Percentiles rank a stretch among this genome's conserved stretches.
These are phyloP conservation scores for Actinomucor elegans DNA, from an alignment of 371 early-diverging fungal genomes.

Conservation along the genomic window DNA sequence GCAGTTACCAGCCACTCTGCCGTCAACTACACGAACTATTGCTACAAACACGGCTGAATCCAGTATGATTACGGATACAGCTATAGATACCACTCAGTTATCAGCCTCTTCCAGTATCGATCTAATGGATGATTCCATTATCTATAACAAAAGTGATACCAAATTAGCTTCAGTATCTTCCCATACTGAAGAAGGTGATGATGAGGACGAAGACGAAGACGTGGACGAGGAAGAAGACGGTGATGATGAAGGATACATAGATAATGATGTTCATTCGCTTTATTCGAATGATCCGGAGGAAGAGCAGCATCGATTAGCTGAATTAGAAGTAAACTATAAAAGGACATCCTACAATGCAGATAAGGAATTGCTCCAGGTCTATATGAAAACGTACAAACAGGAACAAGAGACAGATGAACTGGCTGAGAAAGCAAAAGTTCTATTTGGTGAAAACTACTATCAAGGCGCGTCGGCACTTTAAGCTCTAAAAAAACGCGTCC, in stretches of 20 bases:
- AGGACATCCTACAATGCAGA: background rate
- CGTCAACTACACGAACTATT: background rate
- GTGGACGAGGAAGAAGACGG: slow-evolving; percentile 2
- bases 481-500: background rate
- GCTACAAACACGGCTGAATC: background rate
- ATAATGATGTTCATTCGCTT: slow-evolving; percentile 5
- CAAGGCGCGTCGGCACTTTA: background rate
- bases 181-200: slow-evolving; percentile 2
- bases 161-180: background rate
- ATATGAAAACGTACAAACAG: slow-evolving; percentile 1
- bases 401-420: slow-evolving; percentile 4
- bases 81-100: too few species aligned
- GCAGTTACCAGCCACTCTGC: background rate
- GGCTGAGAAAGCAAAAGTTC: slow-evolving; percentile 13
- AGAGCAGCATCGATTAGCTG: background rate
- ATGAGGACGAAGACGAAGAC: too few species aligned
- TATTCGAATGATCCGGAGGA: slow-evolving; percentile 13
- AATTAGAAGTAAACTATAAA: background rate
- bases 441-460: slow-evolving; percentile 19
- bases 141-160: background rate
- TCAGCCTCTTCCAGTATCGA: background rate
- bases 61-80: too few species aligned
- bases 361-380: background rate
- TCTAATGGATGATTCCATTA: background rate
- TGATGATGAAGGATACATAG: background rate